Evolutionary conservation across 2,329 filamentous ascomycete genomes (phyloP), one percentile per base, ranked within the genome.

Genomic region (Diaporthe australafricana): DNA sequence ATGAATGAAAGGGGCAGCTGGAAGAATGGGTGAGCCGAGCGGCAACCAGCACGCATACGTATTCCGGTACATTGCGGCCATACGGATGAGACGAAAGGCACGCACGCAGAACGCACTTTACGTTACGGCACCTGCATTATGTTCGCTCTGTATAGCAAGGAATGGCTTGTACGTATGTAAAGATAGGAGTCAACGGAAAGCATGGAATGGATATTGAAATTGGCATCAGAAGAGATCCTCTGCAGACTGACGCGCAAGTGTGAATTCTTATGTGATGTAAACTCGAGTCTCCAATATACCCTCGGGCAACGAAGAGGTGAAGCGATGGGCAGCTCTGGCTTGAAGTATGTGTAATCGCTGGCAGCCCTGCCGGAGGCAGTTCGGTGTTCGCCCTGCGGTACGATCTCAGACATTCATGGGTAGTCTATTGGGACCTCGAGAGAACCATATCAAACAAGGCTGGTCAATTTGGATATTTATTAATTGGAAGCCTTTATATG

Each of bases 111-210:
- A 73, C 53, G 68, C 68, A 71, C 50, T 50, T 71, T 70, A 68
- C 69, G 62, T 42, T 56, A 62, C 52, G 62, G 47, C 22, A 70
- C 55, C 57, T 63, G 62, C 55, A 68, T 68, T 47, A 70, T 69
- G 65, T 69, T 45, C 65, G 47, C 65, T 72, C 60, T 69, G 62
- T 57, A 50, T 22, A 53, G 52, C 66, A 52, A 55, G 35, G 47
- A 57, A 71, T 70, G 63, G 48, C 35, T 53, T 68, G 71, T 71
- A 73, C 68, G 71, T 71, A 68, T 71, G 60, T 71, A 68, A 53
- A 38, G 45, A 68, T 73, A 71, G 69, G 63, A 71, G 40, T 68
- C 42, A 53, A 47, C 62, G 68, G 52, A 22, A 56, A 68, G 63
- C 68, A 71, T 71, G 47, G 69, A 57, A 63, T 68, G 53, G 68